Evolutionary conservation across 2,329 filamentous ascomycete genomes (phyloP), one percentile per base, ranked within the genome.

Genomic region (Hymenoscyphus linearis): DNA sequence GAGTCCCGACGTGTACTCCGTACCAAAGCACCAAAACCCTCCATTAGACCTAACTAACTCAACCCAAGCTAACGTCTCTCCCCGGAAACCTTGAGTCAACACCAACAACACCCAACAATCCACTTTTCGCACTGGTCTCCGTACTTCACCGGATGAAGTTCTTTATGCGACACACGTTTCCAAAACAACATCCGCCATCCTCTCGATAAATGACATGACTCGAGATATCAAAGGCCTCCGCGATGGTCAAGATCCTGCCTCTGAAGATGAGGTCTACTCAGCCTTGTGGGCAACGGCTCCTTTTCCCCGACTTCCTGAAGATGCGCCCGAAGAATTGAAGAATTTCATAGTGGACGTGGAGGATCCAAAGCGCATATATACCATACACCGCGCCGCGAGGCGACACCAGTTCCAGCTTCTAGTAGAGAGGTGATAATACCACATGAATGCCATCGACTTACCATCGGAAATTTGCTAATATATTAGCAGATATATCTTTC

Each of bases 401-500:
- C 82, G 85, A 4, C 83, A 87, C 68, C 79, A 82, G 65, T 85
- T 88, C 64, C 87, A 91, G 71, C 75, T 83, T 3, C 75, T 91
- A 16, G 84, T 91, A 14, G 85, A 89, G 69, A 85, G 82, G 86
- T 89, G 72, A 66, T 81, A 73, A 56, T 63, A 62, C 65, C 18
- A 9, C 31, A 22, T 18, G 7, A 22, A 22, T 22, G 22, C 40
- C 40, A 12, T 7, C 6, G 10, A 5, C 22, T 25, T 47, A 13
- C 18, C n/a, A 9, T 22, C 12, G 40, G 22, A 12, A 47, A 25
- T 25, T 27, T 31, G n/a, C 65, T 64, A 53, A 65, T 54, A 35
- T 60, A 6, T 60, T 22, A n/a, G 26, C 65, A 93, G 90, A 69
- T 96, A 90, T 71, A 85, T 93, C 56, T 79, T 84, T 36, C 92